phyloP scores from a whole-genome alignment of 2,329 filamentous ascomycete species.

The Tolypocladium sp. region DNA sequence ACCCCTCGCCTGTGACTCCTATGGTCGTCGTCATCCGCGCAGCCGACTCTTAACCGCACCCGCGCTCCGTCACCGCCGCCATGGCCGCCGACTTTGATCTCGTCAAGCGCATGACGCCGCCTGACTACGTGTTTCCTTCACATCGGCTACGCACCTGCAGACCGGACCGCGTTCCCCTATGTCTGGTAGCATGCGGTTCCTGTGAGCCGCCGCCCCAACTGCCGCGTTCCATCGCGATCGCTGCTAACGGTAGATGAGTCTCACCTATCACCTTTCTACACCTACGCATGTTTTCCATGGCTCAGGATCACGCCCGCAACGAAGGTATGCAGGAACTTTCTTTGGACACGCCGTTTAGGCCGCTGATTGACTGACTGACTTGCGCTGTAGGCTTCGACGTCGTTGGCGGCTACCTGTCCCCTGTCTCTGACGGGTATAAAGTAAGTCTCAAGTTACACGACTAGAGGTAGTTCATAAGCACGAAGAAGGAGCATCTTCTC shows the following conservation, averaged over 20 bases:
- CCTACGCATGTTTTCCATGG: constrained; percentile 83
- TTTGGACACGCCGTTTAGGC: not conserved
- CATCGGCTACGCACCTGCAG: not conserved
- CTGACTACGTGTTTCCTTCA: not conserved
- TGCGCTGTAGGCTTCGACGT: constrained; percentile 55
- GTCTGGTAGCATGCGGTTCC: not conserved
- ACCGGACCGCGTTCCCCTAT: not conserved
- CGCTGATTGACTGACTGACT: not conserved
- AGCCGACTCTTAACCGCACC: not conserved
- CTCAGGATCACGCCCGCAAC: constrained; percentile 62
- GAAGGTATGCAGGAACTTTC: constrained; percentile 13
- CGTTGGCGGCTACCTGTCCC: constrained; percentile 56
- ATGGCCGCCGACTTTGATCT: not conserved
- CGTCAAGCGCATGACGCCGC: not conserved
- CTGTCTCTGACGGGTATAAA: constrained; percentile 25
- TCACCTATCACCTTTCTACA: constrained; percentile 70
- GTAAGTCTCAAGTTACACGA: too few relatives aligned
- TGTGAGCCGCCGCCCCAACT: not conserved
- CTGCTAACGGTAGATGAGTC: constrained; percentile 23
- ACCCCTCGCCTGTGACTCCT: not conserved
- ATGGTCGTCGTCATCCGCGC: not conserved
- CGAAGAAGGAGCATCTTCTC: too few relatives aligned
- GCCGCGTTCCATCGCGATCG: too few relatives aligned
- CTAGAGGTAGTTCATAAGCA: too few relatives aligned
- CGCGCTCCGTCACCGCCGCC: not conserved